Base-by-base conservation (phyloP, 805 yeast genomes). In the Komagataella kurtzmanii region DNA sequence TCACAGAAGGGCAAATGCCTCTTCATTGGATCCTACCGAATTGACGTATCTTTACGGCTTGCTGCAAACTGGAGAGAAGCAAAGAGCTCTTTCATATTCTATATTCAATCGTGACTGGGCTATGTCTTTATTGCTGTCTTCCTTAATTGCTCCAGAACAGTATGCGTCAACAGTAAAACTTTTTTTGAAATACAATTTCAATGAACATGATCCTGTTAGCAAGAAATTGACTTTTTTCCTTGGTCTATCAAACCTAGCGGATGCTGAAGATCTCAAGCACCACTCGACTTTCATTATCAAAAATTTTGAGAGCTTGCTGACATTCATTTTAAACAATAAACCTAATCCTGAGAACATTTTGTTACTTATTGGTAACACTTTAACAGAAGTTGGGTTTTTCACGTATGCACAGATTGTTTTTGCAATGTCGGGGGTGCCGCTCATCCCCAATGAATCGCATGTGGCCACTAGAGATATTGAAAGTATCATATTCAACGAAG, bases 51-150 rank as follows among this genome's bases (percentile, higher is more conserved):
- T 71, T 54, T 58, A 65, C 58, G 55, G 64, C 56, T 62, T 71
- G 46, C 67, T 81, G 45, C 81, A 80, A 56, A 65, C 68, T 4
- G 97, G 97, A 1, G 73, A 82, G 52, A 76, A 81, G 21, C 79
- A 76, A 12, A 75, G 72, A 4, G 97, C 96, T 0, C 65, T 89
- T 49, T 70, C 74, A 21, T 68, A 72, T 51, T 81, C 93, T 1
- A 62, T 89, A 17, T 70, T 75, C 1, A 76, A 78, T 51, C 76
- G 79, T 7, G 86, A 87, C 56, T 90, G 87, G 84, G 81, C 91
- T 0, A 71, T 89, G 64, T 85, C 96, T 0, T 65, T 91, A 51
- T 62, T 88, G 30, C 69, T 90, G 49, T 81, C 95, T 1, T 76
- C 82, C 54, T 64, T 87, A 17, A 67, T 80, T 24, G 84, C 93